Base-by-base conservation (phyloP, 306 rosid species). In the Sicyos edulis region DNA sequence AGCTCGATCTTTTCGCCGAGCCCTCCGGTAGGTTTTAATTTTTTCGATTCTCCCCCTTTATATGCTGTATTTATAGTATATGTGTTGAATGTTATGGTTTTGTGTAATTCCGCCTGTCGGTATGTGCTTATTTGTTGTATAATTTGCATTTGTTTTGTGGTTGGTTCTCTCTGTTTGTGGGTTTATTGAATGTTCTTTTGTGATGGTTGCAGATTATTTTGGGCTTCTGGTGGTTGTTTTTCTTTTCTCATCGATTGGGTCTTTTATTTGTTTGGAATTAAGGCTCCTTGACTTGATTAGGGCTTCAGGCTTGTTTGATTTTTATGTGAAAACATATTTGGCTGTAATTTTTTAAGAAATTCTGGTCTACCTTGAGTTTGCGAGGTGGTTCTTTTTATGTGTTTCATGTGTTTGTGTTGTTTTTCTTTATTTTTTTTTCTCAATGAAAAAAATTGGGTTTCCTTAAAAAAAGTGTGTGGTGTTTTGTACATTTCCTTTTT, bases 1-100 rank as follows among this genome's bases (percentile, higher is more conserved):
- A 95, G 82, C 97, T 95, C 69, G 99, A 95, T 81, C 97, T 95
- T 69, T 95, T 85, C 55, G 92, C 88, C 78, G 99, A 95, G 89
- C 99, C 99, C 92, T 86, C 97, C 78, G 99, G 99, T 93, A 83
- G 20, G 17, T 15, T 61, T 22, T 62, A 21, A 21, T 16, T 7
- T 42, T 51, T 7, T 54, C 37, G 5, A 4, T 40, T 45, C 7
- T 8, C 40, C 4, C 53, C 40, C n/a, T 7, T 26, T 56, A 16
- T 56, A 16, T 60, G 44, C 3, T 7, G n/a, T n/a, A n/a, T n/a
- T n/a, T n/a, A 5, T 37, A 37, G 44, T 1, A 15, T 14, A 29
- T 12, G 63, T 34, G 10, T 53, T 52, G 53, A 12, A 32, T 53
- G 10, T 9, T 13, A 14, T 24, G 51, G 8, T 11, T 9, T 12